Conservation (phyloP, 2,329 filamentous ascomycete species). For the Xylaria sp. region DNA sequence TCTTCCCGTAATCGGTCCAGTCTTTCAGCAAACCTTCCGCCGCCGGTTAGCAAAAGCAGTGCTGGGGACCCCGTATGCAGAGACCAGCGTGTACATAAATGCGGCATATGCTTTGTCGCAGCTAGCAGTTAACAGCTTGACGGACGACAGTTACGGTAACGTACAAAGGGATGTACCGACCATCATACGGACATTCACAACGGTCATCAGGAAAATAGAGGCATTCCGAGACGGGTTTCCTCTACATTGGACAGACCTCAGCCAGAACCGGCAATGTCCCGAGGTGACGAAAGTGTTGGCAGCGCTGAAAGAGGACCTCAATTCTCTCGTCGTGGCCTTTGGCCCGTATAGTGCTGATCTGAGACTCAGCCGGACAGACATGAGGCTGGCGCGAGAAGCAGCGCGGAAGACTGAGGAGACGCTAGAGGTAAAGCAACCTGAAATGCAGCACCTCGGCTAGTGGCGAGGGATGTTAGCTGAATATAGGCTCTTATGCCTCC, state of each 20-base stretch:
- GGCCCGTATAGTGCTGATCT: constrained; percentile 78
- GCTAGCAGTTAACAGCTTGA: constrained; percentile 77
- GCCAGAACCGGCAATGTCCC: constrained; percentile 62
- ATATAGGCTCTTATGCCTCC: constrained; percentile 2
- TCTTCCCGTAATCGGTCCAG: constrained; percentile 67
- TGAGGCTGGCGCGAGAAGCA: constrained; percentile 78
- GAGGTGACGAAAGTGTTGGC: constrained; percentile 79
- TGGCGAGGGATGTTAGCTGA: constrained; percentile 28
- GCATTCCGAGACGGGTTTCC: constrained; percentile 68
- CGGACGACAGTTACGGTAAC: constrained; percentile 85
- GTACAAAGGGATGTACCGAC: constrained; percentile 83
- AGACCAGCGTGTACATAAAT: constrained; percentile 74
- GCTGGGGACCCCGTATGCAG: constrained; percentile 78
- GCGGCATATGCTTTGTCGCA: constrained; percentile 76
- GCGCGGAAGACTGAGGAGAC: constrained; percentile 53
- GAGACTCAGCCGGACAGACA: constrained; percentile 74
- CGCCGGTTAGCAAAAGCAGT: constrained; percentile 74
- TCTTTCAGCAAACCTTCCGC: constrained; percentile 77
- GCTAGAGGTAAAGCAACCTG: constrained; percentile 34
- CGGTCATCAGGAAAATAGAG: constrained; percentile 75
- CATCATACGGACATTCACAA: constrained; percentile 79
- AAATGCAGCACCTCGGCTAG: constrained; percentile 52
- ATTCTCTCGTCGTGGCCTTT: constrained; percentile 75
- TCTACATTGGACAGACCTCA: constrained; percentile 83
- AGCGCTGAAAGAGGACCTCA: constrained; percentile 72